Evolutionary conservation across 805 yeast genomes (phyloP).

Genomic region (Lipomyces lipofer): DNA sequence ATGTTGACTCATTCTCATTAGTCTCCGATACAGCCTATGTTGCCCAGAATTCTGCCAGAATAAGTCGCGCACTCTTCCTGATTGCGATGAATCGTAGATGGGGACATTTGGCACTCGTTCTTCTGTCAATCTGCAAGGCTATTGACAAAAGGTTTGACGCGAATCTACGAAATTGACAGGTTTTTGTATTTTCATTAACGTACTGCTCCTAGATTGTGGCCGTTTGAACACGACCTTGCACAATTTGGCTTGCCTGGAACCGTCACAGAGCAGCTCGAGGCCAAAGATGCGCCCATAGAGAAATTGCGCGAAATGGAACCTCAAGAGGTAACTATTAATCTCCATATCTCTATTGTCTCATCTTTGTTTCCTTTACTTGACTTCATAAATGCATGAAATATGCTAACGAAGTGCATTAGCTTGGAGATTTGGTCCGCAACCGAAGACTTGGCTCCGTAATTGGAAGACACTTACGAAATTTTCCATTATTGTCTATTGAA

Average conservation of each 20-base stretch:
- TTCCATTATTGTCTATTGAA: conserved; percentile 73
- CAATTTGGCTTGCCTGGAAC: conserved; percentile 74
- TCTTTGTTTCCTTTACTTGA: no score
- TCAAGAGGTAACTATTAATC: conserved; percentile 49
- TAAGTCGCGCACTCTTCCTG: conserved; percentile 84
- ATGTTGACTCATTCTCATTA: conserved; percentile 74
- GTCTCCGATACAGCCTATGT: conserved; percentile 87
- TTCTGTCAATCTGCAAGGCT: conserved; percentile 81
- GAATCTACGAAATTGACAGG: not conserved
- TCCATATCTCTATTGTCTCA: no score
- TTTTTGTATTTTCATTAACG: not conserved
- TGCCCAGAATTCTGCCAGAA: conserved; percentile 93
- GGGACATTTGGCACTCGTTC: conserved; percentile 75
- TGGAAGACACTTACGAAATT: conserved; percentile 60
- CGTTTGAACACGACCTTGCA: conserved; percentile 82
- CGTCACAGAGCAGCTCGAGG: conserved; percentile 60
- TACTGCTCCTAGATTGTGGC: conserved; percentile 56
- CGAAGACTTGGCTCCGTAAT: conserved; percentile 66
- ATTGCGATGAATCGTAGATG: conserved; percentile 87
- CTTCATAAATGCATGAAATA: not conserved
- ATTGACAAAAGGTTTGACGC: conserved; percentile 73
- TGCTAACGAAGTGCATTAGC: conserved; percentile 21
- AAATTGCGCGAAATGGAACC: conserved; percentile 69
- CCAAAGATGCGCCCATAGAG: conserved; percentile 58
- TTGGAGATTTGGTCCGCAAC: conserved; percentile 90